Base-by-base conservation (phyloP, 2,329 filamentous ascomycete species). In the Stachybotrys chartarum region DNA sequence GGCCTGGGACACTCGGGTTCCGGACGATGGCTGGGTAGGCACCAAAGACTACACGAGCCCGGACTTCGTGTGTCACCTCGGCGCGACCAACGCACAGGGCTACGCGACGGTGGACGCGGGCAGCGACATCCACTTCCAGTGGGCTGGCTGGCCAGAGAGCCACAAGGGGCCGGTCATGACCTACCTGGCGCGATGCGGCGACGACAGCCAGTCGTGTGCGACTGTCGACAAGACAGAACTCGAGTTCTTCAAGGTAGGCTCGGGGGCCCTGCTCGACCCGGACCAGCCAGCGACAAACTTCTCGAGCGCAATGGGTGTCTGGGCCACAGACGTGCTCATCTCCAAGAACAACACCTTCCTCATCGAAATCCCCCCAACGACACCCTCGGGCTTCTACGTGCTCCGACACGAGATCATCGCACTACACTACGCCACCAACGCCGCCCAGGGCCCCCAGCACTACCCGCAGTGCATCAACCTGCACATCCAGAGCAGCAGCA, bases 381-480 rank as follows among this genome's bases (percentile, higher is more conserved):
- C 81, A 52, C 71, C 71, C 16, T 63, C 77, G 2, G 79, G 79
- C 54, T 72, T 77, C 61, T 81, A 81, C 64, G 74, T 81, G 54
- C 70, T 79, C 47, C 74, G 78, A 53, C 75, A 79, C 64, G 78
- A 81, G 68, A 75, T 80, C 62, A 75, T 81, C 56, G 78, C 77
- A 30, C 73, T 81, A 30, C 78, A 81, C 71, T 68, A 69, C 46
- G 77, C 72, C 30, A 30, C 32, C 31, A 52, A 56, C 10, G 32
- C 51, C 7, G 59, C 52, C 3, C 51, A 55, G 31, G 73, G 73
- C 17, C 73, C 75, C 1, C 79, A 78, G 70, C 72, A 72, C 63
- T 81, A 78, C 64, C 78, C 72, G 39, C 72, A 79, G 67, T 82
- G 79, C 61, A 62, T 79, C 53, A 79, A 79, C 64, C 66, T 81